Base-by-base conservation (phyloP, 768 basidiomycete species). In the Multifurca ochricompacta region DNA sequence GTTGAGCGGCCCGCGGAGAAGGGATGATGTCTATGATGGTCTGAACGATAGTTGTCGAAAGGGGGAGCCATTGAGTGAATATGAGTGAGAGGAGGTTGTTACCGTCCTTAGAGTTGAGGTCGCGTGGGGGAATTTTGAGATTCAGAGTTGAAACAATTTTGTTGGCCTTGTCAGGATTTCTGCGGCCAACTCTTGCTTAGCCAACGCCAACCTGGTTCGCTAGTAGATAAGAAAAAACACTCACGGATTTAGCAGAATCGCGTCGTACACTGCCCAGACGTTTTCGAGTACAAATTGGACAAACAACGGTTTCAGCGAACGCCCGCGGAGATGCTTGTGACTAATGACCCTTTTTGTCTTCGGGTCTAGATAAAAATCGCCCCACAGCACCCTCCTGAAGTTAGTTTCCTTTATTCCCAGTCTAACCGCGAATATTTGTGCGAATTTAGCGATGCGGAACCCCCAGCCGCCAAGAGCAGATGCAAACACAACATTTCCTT, bases 391-490 rank as follows among this genome's bases (percentile, higher is more conserved):
- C 47, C 82, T 77, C 54, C 87, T 77, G 34, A 99, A 71, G 64
- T 89, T 94, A 5, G 74, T 74, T 70, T 97, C 95, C 66, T 88
- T 87, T 64, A 98, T 85, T 25, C 90, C 88, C 11, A 99, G 77
- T 68, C 95, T 97, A 35, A 80, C 75, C 0, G 90, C 87, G 68
- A 93, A 98, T 8, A 98, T 73, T 65, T 93, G 84, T 0, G 96
- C 92, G 64, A 99, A 99, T 66, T 91, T 91, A 41, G 85, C 83
- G 7, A 97, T 77, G 40, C 95, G 80, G 72, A 99, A 99, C 0
- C 94, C 96, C 95, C 95, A 98, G 4, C 95, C 93, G 60, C 97
- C 92, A 52, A 97, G 81, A 3, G 95, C 96, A 28, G 88, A 92
- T 0, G 94, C 89, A 66, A 99, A 99, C 30, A 98, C 77, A 40